Base-by-base conservation (phyloP, 1,284 basidiomycete species). In the Rhodotorula glutinis region DNA sequence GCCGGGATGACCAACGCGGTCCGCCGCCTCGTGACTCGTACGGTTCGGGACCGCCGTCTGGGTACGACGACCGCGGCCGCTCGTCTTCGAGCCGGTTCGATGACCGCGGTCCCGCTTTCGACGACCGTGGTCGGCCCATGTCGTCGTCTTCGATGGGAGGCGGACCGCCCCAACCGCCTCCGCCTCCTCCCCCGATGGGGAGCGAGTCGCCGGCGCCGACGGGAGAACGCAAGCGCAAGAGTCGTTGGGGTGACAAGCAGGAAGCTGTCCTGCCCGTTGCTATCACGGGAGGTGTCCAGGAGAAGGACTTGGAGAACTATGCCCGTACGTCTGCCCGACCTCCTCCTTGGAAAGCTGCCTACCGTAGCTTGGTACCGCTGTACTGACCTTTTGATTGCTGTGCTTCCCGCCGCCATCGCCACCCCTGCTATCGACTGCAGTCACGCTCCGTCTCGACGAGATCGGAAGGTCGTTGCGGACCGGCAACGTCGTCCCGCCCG, bases 401-500 rank as follows among this genome's bases (percentile, higher is more conserved):
- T 38, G 7, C 33, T 63, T 7, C 30, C n/a, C 46, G 27, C 17
- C 29, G 21, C 17, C 23, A 14, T 38, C 30, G 0, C 30, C 30
- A 7, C 17, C 30, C 23, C 30, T 9, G 38, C 17, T 21, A 51
- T 1, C n/a, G 14, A 21, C 33, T 46, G 33, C 92, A 57, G 94
- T 92, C 67, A 91, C 94, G 76, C 83, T 97, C 58, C 85, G 96
- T 65, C 82, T 99, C 63, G 96, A 98, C 79, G 96, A 99, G 81
- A 98, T 99, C 78, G 92, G 93, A 75, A 86, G 91, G 75, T 97
- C 97, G 81, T 83, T 99, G 38, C 84, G 92, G 61, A 82, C 92
- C 64, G 97, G 96, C 73, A 92, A 98, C 76, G 93, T 93, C 73
- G 86, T 98, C 60, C 96, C 96, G 52, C 92, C 96, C 44, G 95